Conservation (phyloP, 345 rosid genomes). For the Schrenkiella parvula region DNA sequence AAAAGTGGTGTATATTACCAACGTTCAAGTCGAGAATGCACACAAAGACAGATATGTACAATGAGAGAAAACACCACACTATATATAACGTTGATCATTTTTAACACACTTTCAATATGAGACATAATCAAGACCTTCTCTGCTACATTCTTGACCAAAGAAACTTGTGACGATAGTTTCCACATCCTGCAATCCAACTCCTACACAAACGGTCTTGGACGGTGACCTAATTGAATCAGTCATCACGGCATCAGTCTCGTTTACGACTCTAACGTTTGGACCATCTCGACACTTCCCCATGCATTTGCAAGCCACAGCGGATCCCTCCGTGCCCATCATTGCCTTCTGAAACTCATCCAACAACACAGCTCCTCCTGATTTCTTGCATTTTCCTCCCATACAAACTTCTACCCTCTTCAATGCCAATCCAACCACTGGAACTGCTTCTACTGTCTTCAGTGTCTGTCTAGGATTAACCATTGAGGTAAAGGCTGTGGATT, state of each 20-base stretch:
- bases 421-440: not conserved
- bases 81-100: not conserved
- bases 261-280: conserved; percentile 53
- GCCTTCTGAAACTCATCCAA: conserved; percentile 54
- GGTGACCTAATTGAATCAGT: conserved; percentile 35
- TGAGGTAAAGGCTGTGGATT: conserved; percentile 4
- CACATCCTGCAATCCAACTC: conserved; percentile 69
- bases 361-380: conserved; percentile 50
- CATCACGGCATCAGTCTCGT: conserved; percentile 11
- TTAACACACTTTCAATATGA: not conserved
- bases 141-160: conserved; percentile 22
- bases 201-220: conserved; percentile 49
- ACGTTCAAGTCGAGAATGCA: not conserved
- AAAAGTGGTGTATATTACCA: not conserved
- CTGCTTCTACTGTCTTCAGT: conserved; percentile 3
- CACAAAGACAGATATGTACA: not conserved
- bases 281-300: conserved; percentile 76
- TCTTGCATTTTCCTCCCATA: conserved; percentile 78
- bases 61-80: not conserved
- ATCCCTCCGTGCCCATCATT: conserved; percentile 42
- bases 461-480: not conserved
- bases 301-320: conserved; percentile 64
- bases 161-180: conserved; percentile 47
- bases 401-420: conserved; percentile 59
- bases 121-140: conserved; percentile 21